These are phyloP conservation scores for Hypoxylon trugodes DNA, from an alignment of 495 filamentous ascomycete genomes.

Conservation along the genomic window DNA sequence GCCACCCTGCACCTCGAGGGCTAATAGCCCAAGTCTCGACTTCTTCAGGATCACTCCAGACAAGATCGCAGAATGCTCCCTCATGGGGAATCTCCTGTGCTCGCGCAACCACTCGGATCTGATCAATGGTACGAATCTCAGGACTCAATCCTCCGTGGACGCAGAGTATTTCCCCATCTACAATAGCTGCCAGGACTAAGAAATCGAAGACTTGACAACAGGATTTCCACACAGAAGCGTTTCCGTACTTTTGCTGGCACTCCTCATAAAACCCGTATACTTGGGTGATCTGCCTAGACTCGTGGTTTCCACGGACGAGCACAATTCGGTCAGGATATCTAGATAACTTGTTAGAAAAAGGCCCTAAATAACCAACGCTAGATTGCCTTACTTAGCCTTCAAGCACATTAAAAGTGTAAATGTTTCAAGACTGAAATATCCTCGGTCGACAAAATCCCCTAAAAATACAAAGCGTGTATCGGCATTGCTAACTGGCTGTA, in stretches of 20 bases:
- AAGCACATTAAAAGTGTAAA: conserved; percentile 94
- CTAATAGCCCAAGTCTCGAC: conserved; percentile 98
- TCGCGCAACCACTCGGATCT: conserved; percentile 95
- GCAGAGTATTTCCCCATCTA: conserved; percentile 95
- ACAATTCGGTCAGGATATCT: conserved; percentile 96
- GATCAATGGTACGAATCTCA: conserved; percentile 95
- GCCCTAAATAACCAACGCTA: neutral
- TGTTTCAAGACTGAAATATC: conserved; percentile 97
- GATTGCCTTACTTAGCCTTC: conserved; percentile 82
- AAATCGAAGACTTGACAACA: conserved; percentile 99
- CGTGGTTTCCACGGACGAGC: conserved; percentile 95
- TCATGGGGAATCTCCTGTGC: conserved; percentile 99
- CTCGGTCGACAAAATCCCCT: conserved; percentile 96
- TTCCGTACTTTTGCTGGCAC: conserved; percentile 97
- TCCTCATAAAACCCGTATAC: conserved; percentile 99
- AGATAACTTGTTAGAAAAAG: conserved; percentile 35
- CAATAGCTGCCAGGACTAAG: conserved; percentile 92
- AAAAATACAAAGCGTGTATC: conserved; percentile 93
- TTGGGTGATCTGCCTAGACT: conserved; percentile 97
- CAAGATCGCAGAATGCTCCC: conserved; percentile 96
- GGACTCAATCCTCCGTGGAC: conserved; percentile 97
- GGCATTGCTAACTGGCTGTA: conserved; percentile 62
- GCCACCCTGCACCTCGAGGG: conserved; percentile 93
- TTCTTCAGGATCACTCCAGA: conserved; percentile 98
- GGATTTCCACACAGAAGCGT: conserved; percentile 98